A percentile compares a stretch with the other conserved stretches of the same genome.
Conservation (phyloP, 345 rosid genomes). For the Eucalyptus dawsonii region DNA sequence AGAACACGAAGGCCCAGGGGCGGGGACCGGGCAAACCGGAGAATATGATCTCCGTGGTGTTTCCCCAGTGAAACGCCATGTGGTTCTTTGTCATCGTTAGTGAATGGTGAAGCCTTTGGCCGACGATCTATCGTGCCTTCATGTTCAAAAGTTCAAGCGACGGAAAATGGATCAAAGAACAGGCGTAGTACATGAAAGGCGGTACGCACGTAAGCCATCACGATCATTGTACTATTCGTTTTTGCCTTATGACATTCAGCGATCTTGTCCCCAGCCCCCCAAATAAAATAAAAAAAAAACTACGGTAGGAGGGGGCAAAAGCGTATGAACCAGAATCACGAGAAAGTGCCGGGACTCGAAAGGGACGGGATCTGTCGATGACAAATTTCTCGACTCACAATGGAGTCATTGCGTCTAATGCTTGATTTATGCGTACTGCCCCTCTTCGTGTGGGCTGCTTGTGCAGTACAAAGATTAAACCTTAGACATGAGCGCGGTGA, state of each 20-base stretch:
- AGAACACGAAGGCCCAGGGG: background rate
- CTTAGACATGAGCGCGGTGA: background rate
- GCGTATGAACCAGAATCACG: background rate
- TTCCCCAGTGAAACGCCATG: background rate
- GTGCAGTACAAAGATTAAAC: background rate
- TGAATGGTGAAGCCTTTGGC: background rate
- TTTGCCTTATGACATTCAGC: background rate
- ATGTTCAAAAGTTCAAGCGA: background rate
- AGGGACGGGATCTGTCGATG: background rate
- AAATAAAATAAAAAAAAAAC: background rate
- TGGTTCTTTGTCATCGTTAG: background rate
- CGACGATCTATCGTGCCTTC: background rate
- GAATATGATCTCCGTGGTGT: background rate
- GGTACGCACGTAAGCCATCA: background rate
- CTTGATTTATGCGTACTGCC: background rate
- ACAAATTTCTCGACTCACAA: background rate
- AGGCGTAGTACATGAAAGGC: background rate
- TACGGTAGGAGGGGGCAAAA: background rate
- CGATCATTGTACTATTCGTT: background rate
- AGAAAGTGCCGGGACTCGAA: background rate
- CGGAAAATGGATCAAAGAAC: background rate
- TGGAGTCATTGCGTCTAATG: background rate
- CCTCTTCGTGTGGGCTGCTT: background rate
- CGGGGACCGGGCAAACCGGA: background rate
- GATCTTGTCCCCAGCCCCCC: background rate